phyloP scores from a whole-genome alignment of 2,329 filamentous ascomycete species.

The Chaetomiaceae sp. region DNA sequence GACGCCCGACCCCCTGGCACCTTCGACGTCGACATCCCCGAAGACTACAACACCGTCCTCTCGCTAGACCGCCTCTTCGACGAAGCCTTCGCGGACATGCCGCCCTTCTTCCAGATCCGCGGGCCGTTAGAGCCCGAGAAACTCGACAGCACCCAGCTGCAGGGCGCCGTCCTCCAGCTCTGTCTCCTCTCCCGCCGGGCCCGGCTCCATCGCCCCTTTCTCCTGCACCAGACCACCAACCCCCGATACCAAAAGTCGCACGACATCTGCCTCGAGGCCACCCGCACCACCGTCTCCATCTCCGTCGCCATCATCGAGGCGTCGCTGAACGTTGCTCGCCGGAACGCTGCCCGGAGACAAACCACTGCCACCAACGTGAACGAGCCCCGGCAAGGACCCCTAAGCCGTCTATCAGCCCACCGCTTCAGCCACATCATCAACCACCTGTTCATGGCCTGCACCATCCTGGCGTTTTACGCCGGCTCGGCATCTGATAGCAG shows the following conservation, averaged over 20 bases:
- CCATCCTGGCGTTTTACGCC: constrained; percentile 3
- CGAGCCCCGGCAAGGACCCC: not conserved
- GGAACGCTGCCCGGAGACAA: too few species aligned
- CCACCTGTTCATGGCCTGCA: constrained; percentile 3
- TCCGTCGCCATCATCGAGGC: not conserved
- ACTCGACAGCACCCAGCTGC: not conserved
- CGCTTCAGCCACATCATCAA: constrained; percentile 6
- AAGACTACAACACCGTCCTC: not conserved
- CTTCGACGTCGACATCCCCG: not conserved
- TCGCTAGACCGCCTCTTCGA: not conserved
- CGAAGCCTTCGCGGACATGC: not conserved
- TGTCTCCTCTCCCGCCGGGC: constrained; percentile 1
- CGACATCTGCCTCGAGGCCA: constrained; percentile 1
- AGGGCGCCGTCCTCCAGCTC: constrained; percentile 4
- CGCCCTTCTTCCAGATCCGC: not conserved
- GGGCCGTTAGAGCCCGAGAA: not conserved
- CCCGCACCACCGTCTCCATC: not conserved
- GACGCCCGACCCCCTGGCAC: not conserved
- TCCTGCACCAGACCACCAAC: not conserved
- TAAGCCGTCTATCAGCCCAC: not conserved
- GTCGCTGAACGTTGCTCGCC: not conserved
- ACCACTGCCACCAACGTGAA: not conserved
- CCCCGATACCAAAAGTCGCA: not conserved
- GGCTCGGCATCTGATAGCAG: not conserved
- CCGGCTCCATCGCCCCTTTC: constrained; percentile 7